Base-by-base conservation (phyloP, 2,329 filamentous ascomycete species). In the Hypoxylon sp. region DNA sequence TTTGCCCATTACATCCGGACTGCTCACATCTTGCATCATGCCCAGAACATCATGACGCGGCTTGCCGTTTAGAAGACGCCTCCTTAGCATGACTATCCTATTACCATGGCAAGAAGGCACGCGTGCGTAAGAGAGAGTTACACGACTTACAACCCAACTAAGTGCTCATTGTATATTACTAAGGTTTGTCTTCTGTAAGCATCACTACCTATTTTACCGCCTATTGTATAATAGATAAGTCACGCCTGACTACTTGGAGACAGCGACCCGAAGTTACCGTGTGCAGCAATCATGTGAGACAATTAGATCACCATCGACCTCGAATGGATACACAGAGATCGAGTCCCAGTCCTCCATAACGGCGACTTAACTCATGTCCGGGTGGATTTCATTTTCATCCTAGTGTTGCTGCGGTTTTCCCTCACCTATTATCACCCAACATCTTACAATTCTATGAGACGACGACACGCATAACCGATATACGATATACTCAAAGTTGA, bases 11-110 rank as follows among this genome's bases (percentile, higher is more conserved):
- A 61, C 55, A 29, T 53, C 60, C 33, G 17, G 62, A 52, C 44
- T 52, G 57, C 42, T 61, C 47, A 22, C 58, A 19, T 58, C 61
- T 68, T 65, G 66, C 66, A 68, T 65, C 57, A 65, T 68, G 35
- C 59, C 66, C 19, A 61, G 47, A 44, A 33, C 37, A 54, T 53
- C 61, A 65, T 69, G 61, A 69, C 61, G 66, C 61, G 61, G 66
- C 66, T 65, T 59, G 29, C 48, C 47, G 42, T 52, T 33, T 50
- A 52, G 33, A 51, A 46, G 48, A 39, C 50, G 46, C 59, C 26
- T 46, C 62, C 39, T 33, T 44, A 61, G 19, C 46, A 51, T 61
- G 44, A 55, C 51, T 55, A 54, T 50, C 33, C 51, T 44, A 55
- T 37, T 24, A 35, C 44, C 24, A 29, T 24, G 8, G 26, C 33